These are phyloP conservation scores for Drosera capensis DNA, from an alignment of 148 eudicot genomes.

Conservation along the genomic window DNA sequence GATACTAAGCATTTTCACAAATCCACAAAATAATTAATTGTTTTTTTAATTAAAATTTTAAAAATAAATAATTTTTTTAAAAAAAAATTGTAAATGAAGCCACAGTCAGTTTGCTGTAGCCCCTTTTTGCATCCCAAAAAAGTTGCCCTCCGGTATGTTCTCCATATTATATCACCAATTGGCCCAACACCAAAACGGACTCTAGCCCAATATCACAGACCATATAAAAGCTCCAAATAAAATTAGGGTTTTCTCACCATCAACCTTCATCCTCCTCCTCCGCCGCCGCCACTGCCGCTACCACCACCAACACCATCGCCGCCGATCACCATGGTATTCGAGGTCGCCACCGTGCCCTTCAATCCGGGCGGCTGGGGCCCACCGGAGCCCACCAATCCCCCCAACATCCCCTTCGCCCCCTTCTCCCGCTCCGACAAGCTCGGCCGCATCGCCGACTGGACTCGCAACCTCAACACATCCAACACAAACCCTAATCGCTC, in stretches of 20 bases:
- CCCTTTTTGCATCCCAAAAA: too few species aligned
- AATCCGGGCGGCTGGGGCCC: constrained; percentile 97
- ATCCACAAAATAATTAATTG: too few species aligned
- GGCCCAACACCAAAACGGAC: too few species aligned
- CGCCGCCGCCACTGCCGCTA: neutral
- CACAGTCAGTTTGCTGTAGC: too few species aligned
- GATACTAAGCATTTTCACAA: too few species aligned
- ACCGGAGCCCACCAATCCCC: constrained; percentile 38
- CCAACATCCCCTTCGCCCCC: constrained; percentile 66
- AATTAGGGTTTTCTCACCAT: neutral
- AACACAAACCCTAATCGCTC: constrained; percentile 12
- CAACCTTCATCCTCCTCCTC: neutral
- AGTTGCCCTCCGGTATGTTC: too few species aligned
- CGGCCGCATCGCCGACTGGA: constrained; percentile 63
- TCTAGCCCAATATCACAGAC: too few species aligned
- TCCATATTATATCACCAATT: too few species aligned
- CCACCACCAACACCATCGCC: neutral
- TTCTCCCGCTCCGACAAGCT: constrained; percentile 72
- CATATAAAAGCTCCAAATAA: too few species aligned
- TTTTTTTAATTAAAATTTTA: too few species aligned
- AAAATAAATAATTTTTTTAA: too few species aligned
- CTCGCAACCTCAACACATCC: constrained; percentile 34
- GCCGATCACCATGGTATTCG: constrained; percentile 27
- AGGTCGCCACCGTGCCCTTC: constrained; percentile 59
- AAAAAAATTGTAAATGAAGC: too few species aligned